Base-by-base conservation (phyloP, 768 basidiomycete species). In the Stropharia rugosoannulata region DNA sequence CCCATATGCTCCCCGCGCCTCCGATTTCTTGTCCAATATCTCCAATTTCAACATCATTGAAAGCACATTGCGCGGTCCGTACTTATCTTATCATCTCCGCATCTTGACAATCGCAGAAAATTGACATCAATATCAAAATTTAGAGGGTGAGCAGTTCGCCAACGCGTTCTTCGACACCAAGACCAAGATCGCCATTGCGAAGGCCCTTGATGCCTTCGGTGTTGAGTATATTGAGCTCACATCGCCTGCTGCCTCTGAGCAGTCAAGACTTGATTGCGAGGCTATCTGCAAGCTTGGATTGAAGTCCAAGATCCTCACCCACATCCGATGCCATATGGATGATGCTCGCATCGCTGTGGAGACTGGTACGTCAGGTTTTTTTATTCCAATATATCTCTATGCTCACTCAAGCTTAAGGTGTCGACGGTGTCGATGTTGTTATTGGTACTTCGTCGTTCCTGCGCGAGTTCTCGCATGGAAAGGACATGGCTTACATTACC, bases 151-250 rank as follows among this genome's bases (percentile, higher is more conserved):
- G 72, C 95, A 99, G 71, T 99, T 99, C 66, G 97, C 97, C 60
- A 99, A 98, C 69, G 96, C 97, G 51, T 99, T 99, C 82, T 99
- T 98, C 70, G 96, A 97, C 70, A 95, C 94, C 69, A 94, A 95
- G 80, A 98, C 95, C 75, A 99, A 99, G 84, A 97, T 98, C 70
- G 95, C 95, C 70, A 99, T 99, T 64, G 97, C 97, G 62, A 93
- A 87, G 78, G 95, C 95, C 12, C 86, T 98, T 55, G 95, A 98
- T 80, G 95, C 95, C 48, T 98, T 99, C 68, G 97, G 97, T 67
- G 97, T 98, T 56, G 97, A 99, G 70, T 99, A 99, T 81, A 95
- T 99, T 68, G 97, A 99, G 69, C 89, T 99, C 68, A 99, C 97
- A 36, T 98, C 96, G 13, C 96, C 97, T 46, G 94, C 90, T 42